Conservation (phyloP, 768 basidiomycete species). For the Leucocoprinus leucothites region DNA sequence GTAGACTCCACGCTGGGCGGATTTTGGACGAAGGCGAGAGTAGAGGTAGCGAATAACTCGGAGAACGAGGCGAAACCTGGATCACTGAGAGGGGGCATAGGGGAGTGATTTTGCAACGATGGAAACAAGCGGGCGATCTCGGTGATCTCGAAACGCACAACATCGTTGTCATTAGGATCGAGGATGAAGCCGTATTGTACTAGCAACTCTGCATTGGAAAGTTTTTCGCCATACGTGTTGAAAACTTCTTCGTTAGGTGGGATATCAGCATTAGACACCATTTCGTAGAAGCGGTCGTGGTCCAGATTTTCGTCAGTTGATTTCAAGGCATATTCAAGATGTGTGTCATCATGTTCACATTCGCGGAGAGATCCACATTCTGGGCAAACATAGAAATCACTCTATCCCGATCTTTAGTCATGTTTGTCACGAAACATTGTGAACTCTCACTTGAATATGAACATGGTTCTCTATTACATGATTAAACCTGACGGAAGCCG, state of each 20-base stretch:
- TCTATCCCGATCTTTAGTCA: slow-evolving; percentile 35
- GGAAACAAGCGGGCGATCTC: slow-evolving; percentile 24
- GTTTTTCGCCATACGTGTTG: slow-evolving; percentile 72
- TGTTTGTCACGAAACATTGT: not conserved
- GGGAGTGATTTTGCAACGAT: not conserved
- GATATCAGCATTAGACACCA: slow-evolving; percentile 60
- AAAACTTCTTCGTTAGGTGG: slow-evolving; percentile 55
- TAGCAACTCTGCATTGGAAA: slow-evolving; percentile 65
- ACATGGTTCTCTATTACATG: slow-evolving; percentile 66
- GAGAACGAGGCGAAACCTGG: not conserved
- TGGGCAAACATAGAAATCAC: slow-evolving; percentile 70
- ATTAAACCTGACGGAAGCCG: slow-evolving; percentile 54
- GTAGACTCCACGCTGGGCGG: slow-evolving; percentile 12
- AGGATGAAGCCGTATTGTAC: slow-evolving; percentile 71
- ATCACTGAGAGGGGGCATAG: not conserved
- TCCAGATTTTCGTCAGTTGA: slow-evolving; percentile 10
- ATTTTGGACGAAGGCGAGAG: slow-evolving; percentile 17
- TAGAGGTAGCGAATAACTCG: slow-evolving; percentile 14
- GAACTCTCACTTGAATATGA: slow-evolving; percentile 63
- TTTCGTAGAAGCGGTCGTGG: slow-evolving; percentile 52
- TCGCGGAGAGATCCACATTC: slow-evolving; percentile 66
- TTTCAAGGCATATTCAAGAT: not conserved
- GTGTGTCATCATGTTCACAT: slow-evolving; percentile 61
- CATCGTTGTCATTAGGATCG: slow-evolving; percentile 70
- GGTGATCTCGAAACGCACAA: slow-evolving; percentile 38